Percentiles rank a stretch among this genome's conserved stretches.
Evolutionary conservation across 306 rosid genomes (phyloP).

Genomic region (Lagenaria siceraria): DNA sequence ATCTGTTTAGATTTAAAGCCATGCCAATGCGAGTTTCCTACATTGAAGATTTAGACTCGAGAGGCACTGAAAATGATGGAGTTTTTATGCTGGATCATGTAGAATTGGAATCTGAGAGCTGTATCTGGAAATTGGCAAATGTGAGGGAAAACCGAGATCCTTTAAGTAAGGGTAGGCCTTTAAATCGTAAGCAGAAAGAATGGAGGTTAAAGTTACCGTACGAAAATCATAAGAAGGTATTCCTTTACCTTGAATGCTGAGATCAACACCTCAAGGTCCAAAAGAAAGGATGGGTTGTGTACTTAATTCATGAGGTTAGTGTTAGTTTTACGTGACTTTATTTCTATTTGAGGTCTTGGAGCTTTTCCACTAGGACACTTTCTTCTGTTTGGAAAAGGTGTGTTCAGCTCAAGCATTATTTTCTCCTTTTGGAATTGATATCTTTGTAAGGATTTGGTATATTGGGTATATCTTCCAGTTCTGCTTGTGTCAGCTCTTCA

Average conservation of each 20-base stretch:
- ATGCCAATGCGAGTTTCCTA: conserved; percentile 68
- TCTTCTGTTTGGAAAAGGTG: not conserved
- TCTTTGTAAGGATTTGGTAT: conserved; percentile 2
- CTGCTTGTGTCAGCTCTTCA: not conserved
- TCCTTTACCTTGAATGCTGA: conserved; percentile 44
- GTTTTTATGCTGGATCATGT: conserved; percentile 49
- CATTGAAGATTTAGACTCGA: conserved; percentile 33
- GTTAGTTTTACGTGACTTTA: not conserved
- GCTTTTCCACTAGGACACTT: not conserved
- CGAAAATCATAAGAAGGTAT: conserved; percentile 48
- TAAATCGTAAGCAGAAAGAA: conserved; percentile 65
- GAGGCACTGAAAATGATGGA: conserved; percentile 36
- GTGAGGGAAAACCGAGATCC: conserved; percentile 76
- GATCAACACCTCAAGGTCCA: conserved; percentile 7
- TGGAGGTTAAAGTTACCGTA: conserved; percentile 82
- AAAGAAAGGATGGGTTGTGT: not conserved
- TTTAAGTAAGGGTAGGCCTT: conserved; percentile 60
- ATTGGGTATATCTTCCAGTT: not conserved
- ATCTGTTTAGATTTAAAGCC: conserved; percentile 57
- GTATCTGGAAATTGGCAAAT: conserved; percentile 84
- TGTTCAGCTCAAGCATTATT: not conserved
- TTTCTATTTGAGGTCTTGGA: not conserved
- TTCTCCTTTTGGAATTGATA: not conserved
- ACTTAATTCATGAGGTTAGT: conserved; percentile 4
- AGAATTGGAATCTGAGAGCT: conserved; percentile 40